phyloP scores from a whole-genome alignment of 2,329 filamentous ascomycete genomes.

The Rhytidhysteron rufulum region DNA sequence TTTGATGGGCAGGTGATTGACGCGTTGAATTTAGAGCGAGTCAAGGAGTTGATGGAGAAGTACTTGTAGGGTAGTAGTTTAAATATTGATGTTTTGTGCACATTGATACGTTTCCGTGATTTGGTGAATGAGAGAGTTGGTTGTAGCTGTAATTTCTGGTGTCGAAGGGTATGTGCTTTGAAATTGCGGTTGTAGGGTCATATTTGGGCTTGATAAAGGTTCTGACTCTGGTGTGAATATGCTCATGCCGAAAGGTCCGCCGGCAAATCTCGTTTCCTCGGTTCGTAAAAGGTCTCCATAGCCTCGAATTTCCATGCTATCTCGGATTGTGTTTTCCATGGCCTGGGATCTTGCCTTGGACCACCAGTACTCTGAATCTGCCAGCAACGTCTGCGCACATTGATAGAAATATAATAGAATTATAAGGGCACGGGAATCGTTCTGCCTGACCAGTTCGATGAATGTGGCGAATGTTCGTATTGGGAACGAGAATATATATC shows the following conservation, averaged over 20 bases:
- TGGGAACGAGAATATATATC: slow-evolving; percentile 2
- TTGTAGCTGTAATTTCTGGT: no score
- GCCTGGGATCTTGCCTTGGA: not conserved
- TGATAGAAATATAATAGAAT: slow-evolving; percentile 3
- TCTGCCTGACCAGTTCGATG: not conserved
- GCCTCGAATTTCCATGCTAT: not conserved
- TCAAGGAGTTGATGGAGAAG: slow-evolving; percentile 35
- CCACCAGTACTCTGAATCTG: not conserved
- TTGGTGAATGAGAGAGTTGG: no score
- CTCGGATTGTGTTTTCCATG: slow-evolving; percentile 1
- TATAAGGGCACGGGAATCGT: slow-evolving; percentile 1
- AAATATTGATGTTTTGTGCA: no score
- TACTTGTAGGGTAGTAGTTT: slow-evolving; percentile 24
- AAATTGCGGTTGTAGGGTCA: no score
- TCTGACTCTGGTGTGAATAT: no score
- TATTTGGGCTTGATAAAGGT: no score
- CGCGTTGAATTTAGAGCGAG: slow-evolving; percentile 27
- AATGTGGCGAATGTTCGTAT: not conserved
- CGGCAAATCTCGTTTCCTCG: no score
- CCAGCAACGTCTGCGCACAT: not conserved
- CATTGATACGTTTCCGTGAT: no score
- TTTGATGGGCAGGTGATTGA: slow-evolving; percentile 43
- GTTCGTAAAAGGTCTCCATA: not conserved
- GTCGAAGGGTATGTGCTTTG: no score
- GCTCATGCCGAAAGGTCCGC: no score